Conservation (phyloP, 1,284 basidiomycete genomes). For the Rhodotorula sp. region DNA sequence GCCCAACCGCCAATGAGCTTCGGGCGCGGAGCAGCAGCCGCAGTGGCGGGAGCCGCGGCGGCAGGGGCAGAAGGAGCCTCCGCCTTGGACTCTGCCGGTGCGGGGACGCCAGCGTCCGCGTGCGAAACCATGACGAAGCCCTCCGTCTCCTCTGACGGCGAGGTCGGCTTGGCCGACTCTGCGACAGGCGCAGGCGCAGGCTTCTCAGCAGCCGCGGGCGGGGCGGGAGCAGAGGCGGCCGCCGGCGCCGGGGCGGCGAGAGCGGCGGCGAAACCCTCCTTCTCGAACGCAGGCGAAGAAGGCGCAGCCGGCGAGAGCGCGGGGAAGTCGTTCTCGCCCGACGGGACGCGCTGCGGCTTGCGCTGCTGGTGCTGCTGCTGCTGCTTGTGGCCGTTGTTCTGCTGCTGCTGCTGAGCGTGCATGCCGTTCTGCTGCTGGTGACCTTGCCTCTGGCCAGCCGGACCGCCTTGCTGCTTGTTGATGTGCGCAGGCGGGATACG, state of each 20-base stretch:
- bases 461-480: conserved; percentile 1
- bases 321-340: conserved; percentile 35
- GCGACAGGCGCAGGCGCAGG: neutral
- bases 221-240: neutral
- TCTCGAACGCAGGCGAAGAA: conserved; percentile 10
- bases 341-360: conserved; percentile 36
- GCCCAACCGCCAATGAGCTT: conserved; percentile 23
- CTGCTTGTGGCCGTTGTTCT: conserved; percentile 1
- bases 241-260: neutral
- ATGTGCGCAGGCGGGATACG: conserved; percentile 28
- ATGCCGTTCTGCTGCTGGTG: neutral
- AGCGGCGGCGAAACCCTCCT: conserved; percentile 16
- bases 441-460: neutral
- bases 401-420: neutral
- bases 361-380: neutral
- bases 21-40: conserved; percentile 5
- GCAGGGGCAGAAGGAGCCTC: neutral
- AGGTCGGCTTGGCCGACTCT: neutral
- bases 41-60: neutral
- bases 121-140: conserved; percentile 29
- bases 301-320: conserved; percentile 15
- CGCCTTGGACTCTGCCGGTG: neutral
- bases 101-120: conserved; percentile 10
- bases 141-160: conserved; percentile 7
- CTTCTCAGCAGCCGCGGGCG: neutral